Evolutionary conservation across 2,329 filamentous ascomycete species (phyloP), one percentile per base, ranked within the genome.

Genomic region (Coniosporium uncinatum): DNA sequence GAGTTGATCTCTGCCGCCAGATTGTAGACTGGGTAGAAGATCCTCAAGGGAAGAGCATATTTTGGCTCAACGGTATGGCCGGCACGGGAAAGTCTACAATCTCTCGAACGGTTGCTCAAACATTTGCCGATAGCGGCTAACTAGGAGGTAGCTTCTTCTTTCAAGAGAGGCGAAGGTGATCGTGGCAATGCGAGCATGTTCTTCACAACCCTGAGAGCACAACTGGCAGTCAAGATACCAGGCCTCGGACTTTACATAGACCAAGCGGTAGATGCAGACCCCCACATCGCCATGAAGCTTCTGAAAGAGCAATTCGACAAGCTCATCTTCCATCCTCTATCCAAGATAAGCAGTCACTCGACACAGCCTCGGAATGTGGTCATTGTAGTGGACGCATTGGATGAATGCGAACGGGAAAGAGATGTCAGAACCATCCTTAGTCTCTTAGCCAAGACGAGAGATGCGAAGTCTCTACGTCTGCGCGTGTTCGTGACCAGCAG

Each of bases 231-330:
- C 18, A 18, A 18, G 5, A 14, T 36, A 36, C 38, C 38, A 5
- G 20, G 8, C 14, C 14, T 40, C 14, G n/a, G 19, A 5, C 29
- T 6, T 13, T 16, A 18, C 20, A 16, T 40, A 5, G 6, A 14
- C 22, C 14, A 40, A 6, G 38, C 22, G 6, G 16, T 40, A 22
- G 20, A 34, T 6, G 33, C 24, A 2, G 52, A 67, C 36, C 53
- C 53, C 16, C 29, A 17, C 5, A 57, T 68, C 20, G 11, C 47
- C 14, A 41, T 39, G 4, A 59, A 63, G 35, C 14, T 45, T 14
- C 35, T 61, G 3, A 43, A 37, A 18, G 51, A 66, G 14, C 66
- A 72, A 42, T 71, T 67, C 43, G 52, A 40, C 14, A 17, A 38
- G 17, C 36, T 49, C 8, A 22, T 49, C 20, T 17, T 27, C 22